These are phyloP conservation scores for Closterium sp. DNA, from an alignment of 139 green algal species.

Conservation along the genomic window DNA sequence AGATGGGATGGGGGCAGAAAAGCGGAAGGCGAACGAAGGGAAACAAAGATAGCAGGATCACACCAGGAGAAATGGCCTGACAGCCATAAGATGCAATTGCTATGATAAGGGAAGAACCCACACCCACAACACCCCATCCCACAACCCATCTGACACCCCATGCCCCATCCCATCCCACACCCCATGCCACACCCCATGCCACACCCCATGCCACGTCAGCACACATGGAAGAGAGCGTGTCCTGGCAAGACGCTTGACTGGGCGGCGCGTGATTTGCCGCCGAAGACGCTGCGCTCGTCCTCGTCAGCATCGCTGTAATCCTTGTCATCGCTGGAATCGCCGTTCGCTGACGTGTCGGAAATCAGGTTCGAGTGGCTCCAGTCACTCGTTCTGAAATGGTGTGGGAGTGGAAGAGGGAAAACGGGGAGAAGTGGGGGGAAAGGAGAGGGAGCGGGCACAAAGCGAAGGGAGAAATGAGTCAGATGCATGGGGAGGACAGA, in stretches of 20 bases:
- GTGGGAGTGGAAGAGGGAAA: background rate
- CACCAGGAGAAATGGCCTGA: too few species aligned
- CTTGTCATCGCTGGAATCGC: background rate
- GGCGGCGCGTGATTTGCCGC: background rate
- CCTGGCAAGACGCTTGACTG: background rate
- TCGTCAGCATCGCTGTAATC: background rate
- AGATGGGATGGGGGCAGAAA: too few species aligned
- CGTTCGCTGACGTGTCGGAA: background rate
- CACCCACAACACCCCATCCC: too few species aligned
- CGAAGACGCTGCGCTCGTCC: background rate
- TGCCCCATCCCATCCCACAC: too few species aligned
- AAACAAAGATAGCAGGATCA: too few species aligned
- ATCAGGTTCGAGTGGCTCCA: background rate
- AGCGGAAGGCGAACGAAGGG: too few species aligned
- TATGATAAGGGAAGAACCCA: too few species aligned
- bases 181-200: too few species aligned
- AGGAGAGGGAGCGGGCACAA: background rate
- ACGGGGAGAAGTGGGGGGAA: background rate
- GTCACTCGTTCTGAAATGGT: background rate
- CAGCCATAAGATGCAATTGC: too few species aligned
- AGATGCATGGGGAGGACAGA: background rate
- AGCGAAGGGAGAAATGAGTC: background rate
- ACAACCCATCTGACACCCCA: too few species aligned
- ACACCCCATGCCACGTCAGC: too few species aligned
- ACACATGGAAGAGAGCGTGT: background rate